Evolutionary conservation across 345 rosid genomes (phyloP), one percentile per base, ranked within the genome.

Genomic region (Noccaea bulbosa): DNA sequence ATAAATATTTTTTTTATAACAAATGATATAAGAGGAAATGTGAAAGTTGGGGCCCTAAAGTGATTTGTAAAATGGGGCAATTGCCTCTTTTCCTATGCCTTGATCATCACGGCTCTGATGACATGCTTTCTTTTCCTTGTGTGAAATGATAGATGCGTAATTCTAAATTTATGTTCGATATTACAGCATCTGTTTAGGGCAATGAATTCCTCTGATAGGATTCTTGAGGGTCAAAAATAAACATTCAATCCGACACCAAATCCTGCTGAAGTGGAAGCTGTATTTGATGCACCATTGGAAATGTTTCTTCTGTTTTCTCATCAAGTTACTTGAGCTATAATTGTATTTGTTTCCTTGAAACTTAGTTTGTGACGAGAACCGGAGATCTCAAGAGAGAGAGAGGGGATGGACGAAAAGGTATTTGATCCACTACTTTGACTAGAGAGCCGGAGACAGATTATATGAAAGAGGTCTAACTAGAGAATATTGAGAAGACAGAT

Each of bases 151-250:
- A 46, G 34, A 59, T 49, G 41, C 67, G 53, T 16, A 50, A 2
- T 41, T 59, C 41, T 35, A 16, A 27, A 3, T 40, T 22, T 30
- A 7, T 17, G 6, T 4, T 15, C 1, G 15, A 40, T 40, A 32
- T 63, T 80, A 84, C 90, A 93, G 97, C 96, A 94, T 76, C 93
- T 89, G 63, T 85, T 94, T 59, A 81, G 93, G 82, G 96, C 91
- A 40, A 77, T 88, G 22, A 20, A 20, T 20, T 69, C 99, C 97
- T 35, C 91, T 94, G 47, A 78, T 94, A 62, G 96, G 97, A 69
- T 82, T 94, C 57, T 86, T 94, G 43, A 64, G 40, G 2, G 81
- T 20, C 22, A 88, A 70, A 78, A 49, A 70, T 79, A 72, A 32
- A 76, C 84, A 50, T 94, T 89, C 81, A 78, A 67, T 62, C 89